Conservation (phyloP, 2,329 filamentous ascomycete species). For the Aspergillus terreus region DNA sequence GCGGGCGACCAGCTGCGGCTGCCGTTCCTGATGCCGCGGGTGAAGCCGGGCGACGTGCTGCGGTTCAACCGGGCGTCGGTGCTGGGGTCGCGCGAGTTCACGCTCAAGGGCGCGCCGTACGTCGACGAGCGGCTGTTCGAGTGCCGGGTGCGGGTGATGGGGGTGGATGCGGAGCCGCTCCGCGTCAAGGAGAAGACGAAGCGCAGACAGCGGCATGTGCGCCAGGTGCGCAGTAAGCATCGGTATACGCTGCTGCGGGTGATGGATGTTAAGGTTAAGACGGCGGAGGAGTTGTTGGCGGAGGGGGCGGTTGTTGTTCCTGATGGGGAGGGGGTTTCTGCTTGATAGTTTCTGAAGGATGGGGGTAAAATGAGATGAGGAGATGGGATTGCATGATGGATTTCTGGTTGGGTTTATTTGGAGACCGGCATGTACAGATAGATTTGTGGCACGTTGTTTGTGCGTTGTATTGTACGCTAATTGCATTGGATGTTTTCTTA, state of each 20-base stretch:
- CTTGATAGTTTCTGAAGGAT: not conserved
- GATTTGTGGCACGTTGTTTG: conserved; percentile 20
- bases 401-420: conserved; percentile 13
- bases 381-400: not conserved
- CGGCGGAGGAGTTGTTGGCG: conserved; percentile 50
- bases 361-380: not conserved
- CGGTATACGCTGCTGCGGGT: conserved; percentile 81
- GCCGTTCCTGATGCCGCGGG: conserved; percentile 73
- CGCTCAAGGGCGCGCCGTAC: conserved; percentile 75
- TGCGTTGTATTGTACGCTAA: conserved; percentile 34
- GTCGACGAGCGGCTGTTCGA: conserved; percentile 80
- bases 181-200: conserved; percentile 77
- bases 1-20: conserved; percentile 71
- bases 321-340: conserved; percentile 20
- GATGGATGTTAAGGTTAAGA: conserved; percentile 70
- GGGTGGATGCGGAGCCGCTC: conserved; percentile 76
- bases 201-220: conserved; percentile 64
- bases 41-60: conserved; percentile 76
- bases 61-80: conserved; percentile 80
- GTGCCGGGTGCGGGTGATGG: conserved; percentile 80
- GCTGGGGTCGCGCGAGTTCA: conserved; percentile 85
- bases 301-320: conserved; percentile 39
- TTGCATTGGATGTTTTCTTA: conserved; percentile 10
- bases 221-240: conserved; percentile 83
- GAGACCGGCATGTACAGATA: conserved; percentile 31